A percentile compares a stretch with the other conserved stretches of the same genome.
phyloP scores from a whole-genome alignment of 306 rosid genomes.

The Ormosia emarginata region DNA sequence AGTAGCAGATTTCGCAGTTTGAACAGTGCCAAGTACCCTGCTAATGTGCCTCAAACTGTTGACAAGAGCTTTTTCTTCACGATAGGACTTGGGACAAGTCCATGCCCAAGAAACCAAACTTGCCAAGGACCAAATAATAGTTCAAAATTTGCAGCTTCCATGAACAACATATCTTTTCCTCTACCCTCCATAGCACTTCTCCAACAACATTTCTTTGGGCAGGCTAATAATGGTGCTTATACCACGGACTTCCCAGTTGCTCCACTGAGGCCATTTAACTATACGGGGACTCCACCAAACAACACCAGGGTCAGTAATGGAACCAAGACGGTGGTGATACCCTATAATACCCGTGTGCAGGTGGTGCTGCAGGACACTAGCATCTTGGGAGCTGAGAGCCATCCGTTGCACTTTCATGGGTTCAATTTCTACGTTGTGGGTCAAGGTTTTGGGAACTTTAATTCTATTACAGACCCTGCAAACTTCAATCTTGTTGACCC shows the following conservation, averaged over 20 bases:
- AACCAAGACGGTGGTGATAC: constrained; percentile 43
- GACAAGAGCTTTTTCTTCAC: constrained; percentile 58
- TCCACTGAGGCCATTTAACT: constrained; percentile 42
- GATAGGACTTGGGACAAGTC: constrained; percentile 57
- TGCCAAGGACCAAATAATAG: constrained; percentile 74
- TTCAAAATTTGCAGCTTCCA: constrained; percentile 55
- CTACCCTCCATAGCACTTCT: constrained; percentile 61
- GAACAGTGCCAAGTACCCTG: constrained; percentile 53
- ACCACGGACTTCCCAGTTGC: constrained; percentile 52
- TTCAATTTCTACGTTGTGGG: constrained; percentile 63
- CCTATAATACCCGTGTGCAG: constrained; percentile 36
- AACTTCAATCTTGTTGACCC: constrained; percentile 67
- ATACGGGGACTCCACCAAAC: constrained; percentile 55
- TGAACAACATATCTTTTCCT: constrained; percentile 57
- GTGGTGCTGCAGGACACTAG: constrained; percentile 62
- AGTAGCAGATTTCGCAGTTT: constrained; percentile 42
- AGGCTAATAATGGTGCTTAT: constrained; percentile 27
- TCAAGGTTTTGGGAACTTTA: constrained; percentile 67
- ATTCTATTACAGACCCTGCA: constrained; percentile 42
- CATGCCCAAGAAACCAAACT: constrained; percentile 60
- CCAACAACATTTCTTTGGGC: constrained; percentile 48
- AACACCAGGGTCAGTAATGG: constrained; percentile 46
- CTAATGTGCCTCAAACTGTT: constrained; percentile 52
- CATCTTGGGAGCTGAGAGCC: constrained; percentile 73
- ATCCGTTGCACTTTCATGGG: constrained; percentile 82